Evolutionary conservation across 768 basidiomycete genomes (phyloP), one percentile per base, ranked within the genome.

Genomic region (Russula brevipes): DNA sequence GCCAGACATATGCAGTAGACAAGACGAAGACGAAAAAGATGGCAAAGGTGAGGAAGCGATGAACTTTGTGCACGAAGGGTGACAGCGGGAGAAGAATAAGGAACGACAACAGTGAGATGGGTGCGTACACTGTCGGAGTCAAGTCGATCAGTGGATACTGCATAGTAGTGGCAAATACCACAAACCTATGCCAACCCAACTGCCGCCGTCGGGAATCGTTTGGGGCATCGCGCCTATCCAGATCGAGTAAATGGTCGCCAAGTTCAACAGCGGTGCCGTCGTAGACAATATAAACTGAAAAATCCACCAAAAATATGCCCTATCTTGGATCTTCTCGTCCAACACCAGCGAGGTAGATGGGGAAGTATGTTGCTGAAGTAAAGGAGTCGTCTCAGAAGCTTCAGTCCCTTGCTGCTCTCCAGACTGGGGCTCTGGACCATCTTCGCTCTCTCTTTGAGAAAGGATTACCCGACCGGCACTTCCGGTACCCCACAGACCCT

Each of bases 61-160:
- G 82, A 6, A 80, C 71, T 63, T 81, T 82, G 71, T 82, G 80
- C 9, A 79, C 78, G 73, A 89, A 91, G 0, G 88, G 88, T 1
- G 82, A 77, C 53, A 88, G 67, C 3, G 88, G 88, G 8, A 88
- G 67, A 64, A 85, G 69, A 31, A 85, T 73, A 44, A 88, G 69
- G 31, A 81, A 70, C 1, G 80, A 76, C 10, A 87, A 64, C 1
- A 83, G 17, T 0, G 82, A 78, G 24, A 24, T 24, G 24, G 70
- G 66, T 2, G 72, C 70, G 66, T 88, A 89, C 1, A 87, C 86
- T 87, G 65, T 11, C 54, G 5, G 33, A 52, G 16, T 38, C 42
- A 54, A 39, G n/a, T 54, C n/a, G 16, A 35, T 52, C 9, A 17
- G 1, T 3, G 7, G 46, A 57, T 60, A 66, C 7, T 61, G 8